Conservation (phyloP, 2,329 filamentous ascomycete species). For the Nemania serpens region DNA sequence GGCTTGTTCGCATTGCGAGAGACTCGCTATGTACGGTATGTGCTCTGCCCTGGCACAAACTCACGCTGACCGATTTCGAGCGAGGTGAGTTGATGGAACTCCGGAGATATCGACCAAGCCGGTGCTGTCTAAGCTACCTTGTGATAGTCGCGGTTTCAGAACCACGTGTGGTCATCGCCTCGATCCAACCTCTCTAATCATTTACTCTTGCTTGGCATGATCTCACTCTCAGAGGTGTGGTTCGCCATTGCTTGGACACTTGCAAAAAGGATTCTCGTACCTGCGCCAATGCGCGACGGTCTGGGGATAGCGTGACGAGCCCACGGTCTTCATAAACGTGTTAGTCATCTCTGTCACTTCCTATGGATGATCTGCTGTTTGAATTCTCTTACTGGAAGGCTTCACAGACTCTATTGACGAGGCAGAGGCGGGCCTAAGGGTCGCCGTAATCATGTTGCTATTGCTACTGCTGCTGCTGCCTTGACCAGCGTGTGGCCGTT, state of each 20-base stretch:
- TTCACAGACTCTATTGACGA: not conserved
- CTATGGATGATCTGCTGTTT: not conserved
- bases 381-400: conserved; percentile 8
- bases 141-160: not conserved
- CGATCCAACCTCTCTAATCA: not conserved
- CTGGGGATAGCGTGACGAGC: conserved; percentile 1
- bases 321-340: not conserved
- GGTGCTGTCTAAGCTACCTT: not conserved
- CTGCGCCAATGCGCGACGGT: conserved; percentile 3
- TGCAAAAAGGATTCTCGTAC: conserved; percentile 10
- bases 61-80: no score
- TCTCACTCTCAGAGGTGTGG: not conserved
- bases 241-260: conserved; percentile 9
- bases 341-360: not conserved
- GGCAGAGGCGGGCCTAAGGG: not conserved
- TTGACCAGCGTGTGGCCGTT: not conserved
- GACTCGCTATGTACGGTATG: no score
- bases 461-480: not conserved
- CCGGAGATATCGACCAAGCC: not conserved
- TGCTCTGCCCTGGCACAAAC: no score
- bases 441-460: not conserved
- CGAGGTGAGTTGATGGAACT: not conserved
- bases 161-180: not conserved
- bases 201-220: not conserved
- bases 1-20: no score